Evolutionary conservation across 2,329 filamentous ascomycete genomes (phyloP), one percentile per base, ranked within the genome.

Genomic region (Pyrenochaeta sp.): DNA sequence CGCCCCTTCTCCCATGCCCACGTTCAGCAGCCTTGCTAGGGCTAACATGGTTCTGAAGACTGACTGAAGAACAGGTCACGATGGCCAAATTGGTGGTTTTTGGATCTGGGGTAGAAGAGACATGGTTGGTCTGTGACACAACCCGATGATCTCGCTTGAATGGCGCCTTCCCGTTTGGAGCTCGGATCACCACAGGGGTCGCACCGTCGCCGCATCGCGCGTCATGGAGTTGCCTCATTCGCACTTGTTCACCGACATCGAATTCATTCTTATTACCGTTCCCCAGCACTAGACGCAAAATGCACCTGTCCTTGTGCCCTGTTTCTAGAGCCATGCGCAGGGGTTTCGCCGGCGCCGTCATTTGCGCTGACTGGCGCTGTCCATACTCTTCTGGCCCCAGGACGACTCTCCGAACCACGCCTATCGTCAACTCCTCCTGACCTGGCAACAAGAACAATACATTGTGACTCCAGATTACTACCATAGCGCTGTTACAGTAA

Each of bases 1-100:
- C 11, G 36, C 17, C 21, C 10, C 18, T 11, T 23, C 18, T 39
- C 20, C 18, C 17, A 12, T 39, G 36, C 18, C 9, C 36, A 20
- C 17, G 18, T 20, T 23, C 7, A 21, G 21, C 36, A 12, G 3
- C 10, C 27, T 18, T 21, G 15, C 20, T n/a, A 32, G 20, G 29
- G 15, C 35, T 33, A 29, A 17, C 45, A 49, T 42, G 15, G 23
- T 35, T 17, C 29, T 23, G 5, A 39, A 17, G 12, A 41, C 17
- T 44, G 31, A 40, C 31, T 6, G n/a, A 11, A 12, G 10, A 15
- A 23, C 6, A 39, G 41, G 44, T 54, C 45, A 49, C 51, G 45
- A 49, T 49, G 51, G 40, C 18, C 7, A 33, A 30, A 27, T 7
- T 30, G 44, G 50, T 44, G 44, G 48, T 44, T 36, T 47, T 43